Evolutionary conservation across 805 yeast genomes (phyloP).

Genomic region (Yarrowia sp.): DNA sequence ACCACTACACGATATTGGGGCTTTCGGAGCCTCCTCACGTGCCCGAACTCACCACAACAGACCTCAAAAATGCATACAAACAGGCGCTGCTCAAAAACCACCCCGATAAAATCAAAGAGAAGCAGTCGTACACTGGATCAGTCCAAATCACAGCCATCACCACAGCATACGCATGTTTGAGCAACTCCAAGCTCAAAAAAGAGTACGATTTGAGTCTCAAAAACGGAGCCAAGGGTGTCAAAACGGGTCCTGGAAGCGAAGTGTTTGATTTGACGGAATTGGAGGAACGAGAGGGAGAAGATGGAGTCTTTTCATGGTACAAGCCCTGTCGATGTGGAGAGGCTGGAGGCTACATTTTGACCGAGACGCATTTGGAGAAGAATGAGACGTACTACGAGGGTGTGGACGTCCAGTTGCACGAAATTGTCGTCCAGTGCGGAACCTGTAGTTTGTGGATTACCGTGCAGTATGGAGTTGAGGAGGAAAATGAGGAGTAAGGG

Average conservation of each 20-base stretch:
- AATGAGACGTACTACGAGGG: constrained; percentile 38
- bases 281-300: constrained; percentile 38
- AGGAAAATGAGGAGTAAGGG: neutral
- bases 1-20: constrained; percentile 21
- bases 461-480: constrained; percentile 50
- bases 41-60: neutral
- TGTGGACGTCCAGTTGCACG: constrained; percentile 32
- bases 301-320: constrained; percentile 34
- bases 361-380: constrained; percentile 58
- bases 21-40: constrained; percentile 4
- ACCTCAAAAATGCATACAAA: constrained; percentile 62
- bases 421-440: constrained; percentile 71
- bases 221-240: neutral
- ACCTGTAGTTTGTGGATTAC: constrained; percentile 86
- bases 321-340: constrained; percentile 41
- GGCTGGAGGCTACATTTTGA: constrained; percentile 54
- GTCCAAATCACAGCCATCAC: constrained; percentile 46
- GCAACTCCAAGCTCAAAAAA: constrained; percentile 41
- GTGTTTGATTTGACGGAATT: constrained; percentile 63
- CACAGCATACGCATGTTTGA: constrained; percentile 60
- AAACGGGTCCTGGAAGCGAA: constrained; percentile 44
- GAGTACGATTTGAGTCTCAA: constrained; percentile 54
- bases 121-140: neutral
- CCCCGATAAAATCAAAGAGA: constrained; percentile 63
- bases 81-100: constrained; percentile 58